Conservation (phyloP, 1,284 basidiomycete species). For the Dichomitus squalens region DNA sequence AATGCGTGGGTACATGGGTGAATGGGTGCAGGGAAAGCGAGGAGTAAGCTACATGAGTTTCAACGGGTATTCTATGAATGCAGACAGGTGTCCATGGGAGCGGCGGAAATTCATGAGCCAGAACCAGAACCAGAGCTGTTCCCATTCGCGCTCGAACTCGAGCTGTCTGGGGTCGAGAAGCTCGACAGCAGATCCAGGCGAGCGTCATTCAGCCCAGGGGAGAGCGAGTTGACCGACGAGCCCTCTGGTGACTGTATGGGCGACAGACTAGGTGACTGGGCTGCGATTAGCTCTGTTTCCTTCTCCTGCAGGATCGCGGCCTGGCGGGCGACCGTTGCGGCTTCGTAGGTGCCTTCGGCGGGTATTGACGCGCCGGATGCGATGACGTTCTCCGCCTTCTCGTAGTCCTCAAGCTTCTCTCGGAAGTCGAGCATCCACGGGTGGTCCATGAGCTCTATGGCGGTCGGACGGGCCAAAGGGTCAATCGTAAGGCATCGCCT, state of each 20-base stretch:
- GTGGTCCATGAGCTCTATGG: constrained; percentile 85
- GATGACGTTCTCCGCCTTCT: constrained; percentile 58
- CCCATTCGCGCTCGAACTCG: constrained; percentile 10
- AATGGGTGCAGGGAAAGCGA: no score
- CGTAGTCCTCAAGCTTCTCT: constrained; percentile 65
- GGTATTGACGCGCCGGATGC: constrained; percentile 50
- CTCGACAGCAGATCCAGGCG: neutral
- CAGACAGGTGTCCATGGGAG: constrained; percentile 1
- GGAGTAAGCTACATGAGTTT: constrained; percentile 14
- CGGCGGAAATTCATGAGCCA: constrained; percentile 1
- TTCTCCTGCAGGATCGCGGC: constrained; percentile 61
- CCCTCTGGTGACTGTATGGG: constrained; percentile 33
- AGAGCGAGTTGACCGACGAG: constrained; percentile 13
- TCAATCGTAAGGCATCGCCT: constrained; percentile 91
- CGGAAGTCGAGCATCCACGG: constrained; percentile 89
- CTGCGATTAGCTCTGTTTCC: constrained; percentile 56
- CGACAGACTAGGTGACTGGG: constrained; percentile 33
- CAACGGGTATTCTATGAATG: neutral
- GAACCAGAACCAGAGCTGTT: constrained; percentile 2
- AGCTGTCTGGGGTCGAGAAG: neutral
- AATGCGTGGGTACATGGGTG: neutral
- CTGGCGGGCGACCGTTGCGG: constrained; percentile 55
- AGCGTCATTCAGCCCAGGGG: constrained; percentile 1
- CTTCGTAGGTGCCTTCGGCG: constrained; percentile 47
- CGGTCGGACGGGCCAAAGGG: constrained; percentile 82